These are phyloP conservation scores for Candida anglica DNA, from an alignment of 805 yeast genomes.

Conservation along the genomic window DNA sequence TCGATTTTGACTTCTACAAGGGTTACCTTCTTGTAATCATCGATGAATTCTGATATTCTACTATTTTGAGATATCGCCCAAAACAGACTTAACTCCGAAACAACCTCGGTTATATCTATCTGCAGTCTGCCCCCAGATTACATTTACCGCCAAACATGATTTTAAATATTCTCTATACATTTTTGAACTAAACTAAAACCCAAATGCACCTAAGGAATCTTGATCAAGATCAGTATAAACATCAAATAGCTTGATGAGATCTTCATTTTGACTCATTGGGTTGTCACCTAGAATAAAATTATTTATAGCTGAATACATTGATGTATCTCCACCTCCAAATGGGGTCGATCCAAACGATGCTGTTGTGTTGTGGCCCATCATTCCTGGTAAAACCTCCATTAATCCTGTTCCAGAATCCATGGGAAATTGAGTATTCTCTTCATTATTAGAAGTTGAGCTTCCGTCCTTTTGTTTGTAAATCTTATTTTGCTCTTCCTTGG, in stretches of 20 bases:
- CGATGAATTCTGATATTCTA: too few relatives aligned
- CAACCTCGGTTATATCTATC: too few relatives aligned
- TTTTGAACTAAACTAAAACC: neutral
- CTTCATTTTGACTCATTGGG: constrained; percentile 22
- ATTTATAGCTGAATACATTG: constrained; percentile 1
- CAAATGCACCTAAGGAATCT: constrained; percentile 3
- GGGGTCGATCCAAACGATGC: neutral
- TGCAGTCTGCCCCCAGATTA: too few relatives aligned
- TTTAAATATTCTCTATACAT: neutral
- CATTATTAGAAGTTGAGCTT: neutral
- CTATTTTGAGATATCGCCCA: too few relatives aligned
- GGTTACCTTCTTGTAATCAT: too few relatives aligned
- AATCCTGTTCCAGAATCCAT: neutral
- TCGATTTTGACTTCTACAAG: too few relatives aligned
- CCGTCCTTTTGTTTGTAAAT: constrained; percentile 1
- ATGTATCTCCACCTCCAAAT: constrained; percentile 7
- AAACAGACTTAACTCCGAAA: too few relatives aligned
- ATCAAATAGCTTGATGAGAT: constrained; percentile 30
- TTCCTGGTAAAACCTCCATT: neutral
- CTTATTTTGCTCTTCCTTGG: constrained; percentile 23
- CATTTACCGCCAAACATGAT: too few relatives aligned
- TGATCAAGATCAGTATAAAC: constrained; percentile 30
- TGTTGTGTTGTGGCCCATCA: too few relatives aligned
- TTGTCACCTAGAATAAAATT: constrained; percentile 10
- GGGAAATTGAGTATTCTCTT: neutral